phyloP scores from a whole-genome alignment of 2,329 filamentous ascomycete species.

The Periconia macrospinosa region DNA sequence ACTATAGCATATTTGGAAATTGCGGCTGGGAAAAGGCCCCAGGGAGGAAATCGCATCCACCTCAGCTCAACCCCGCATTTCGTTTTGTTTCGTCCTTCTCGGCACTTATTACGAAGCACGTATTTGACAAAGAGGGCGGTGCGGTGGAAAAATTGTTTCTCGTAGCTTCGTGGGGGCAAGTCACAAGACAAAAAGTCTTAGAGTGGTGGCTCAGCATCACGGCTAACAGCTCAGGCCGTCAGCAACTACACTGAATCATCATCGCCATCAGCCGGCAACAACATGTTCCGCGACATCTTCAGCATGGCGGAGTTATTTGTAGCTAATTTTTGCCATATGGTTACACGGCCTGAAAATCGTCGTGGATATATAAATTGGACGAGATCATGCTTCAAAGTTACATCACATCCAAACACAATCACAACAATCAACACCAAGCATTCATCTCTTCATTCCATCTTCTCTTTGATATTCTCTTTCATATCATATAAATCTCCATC shows the following conservation, averaged over 20 bases:
- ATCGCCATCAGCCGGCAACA: not conserved
- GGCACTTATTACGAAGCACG: not conserved
- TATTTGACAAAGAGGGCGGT: not conserved
- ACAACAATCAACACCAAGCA: not conserved
- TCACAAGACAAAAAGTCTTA: not conserved
- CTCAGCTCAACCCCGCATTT: not conserved
- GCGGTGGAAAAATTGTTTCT: not conserved
- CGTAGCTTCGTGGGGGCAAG: not conserved
- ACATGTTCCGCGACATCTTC: not conserved
- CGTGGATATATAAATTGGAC: not conserved
- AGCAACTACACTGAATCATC: not conserved
- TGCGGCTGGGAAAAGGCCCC: not conserved
- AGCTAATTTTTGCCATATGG: not conserved
- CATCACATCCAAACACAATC: not conserved
- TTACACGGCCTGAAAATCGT: not conserved
- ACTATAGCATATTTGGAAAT: not conserved
- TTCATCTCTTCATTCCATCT: not conserved
- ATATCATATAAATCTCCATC: not conserved
- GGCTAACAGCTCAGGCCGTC: not conserved
- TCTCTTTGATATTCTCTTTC: not conserved
- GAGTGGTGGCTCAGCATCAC: not conserved
- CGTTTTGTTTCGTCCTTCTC: not conserved
- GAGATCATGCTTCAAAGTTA: not conserved
- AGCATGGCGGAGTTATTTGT: not conserved
- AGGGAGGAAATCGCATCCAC: not conserved